Conservation (phyloP, 2,329 filamentous ascomycete genomes). For the Monilinia aucupariae region DNA sequence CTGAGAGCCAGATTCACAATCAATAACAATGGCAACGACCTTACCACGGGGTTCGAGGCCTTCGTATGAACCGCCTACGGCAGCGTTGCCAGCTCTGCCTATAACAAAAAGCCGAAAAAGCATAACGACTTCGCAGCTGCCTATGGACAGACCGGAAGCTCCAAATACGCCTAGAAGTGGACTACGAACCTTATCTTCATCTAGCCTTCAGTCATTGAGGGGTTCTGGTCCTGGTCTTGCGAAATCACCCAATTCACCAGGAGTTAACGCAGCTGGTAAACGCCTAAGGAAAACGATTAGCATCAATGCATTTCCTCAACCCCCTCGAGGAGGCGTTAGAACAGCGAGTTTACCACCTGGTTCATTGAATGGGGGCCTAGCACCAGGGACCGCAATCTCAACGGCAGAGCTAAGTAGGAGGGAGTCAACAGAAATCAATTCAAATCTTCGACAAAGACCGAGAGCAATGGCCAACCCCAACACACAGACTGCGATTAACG, state of each 20-base stretch:
- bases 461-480: slow-evolving; percentile 34
- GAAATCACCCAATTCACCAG: slow-evolving; percentile 50
- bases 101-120: slow-evolving; percentile 67
- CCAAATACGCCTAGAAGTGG: slow-evolving; percentile 48
- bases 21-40: slow-evolving; percentile 36
- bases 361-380: slow-evolving; percentile 48
- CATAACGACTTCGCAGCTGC: slow-evolving; percentile 45
- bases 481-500: slow-evolving; percentile 34
- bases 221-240: slow-evolving; percentile 45
- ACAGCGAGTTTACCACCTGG: slow-evolving; percentile 57
- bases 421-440: slow-evolving; percentile 28
- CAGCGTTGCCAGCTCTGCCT: slow-evolving; percentile 69
- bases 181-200: slow-evolving; percentile 55
- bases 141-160: slow-evolving; percentile 25
- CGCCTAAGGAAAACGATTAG: slow-evolving; percentile 81
- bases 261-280: slow-evolving; percentile 56
- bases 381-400: slow-evolving; percentile 19
- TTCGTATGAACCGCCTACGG: slow-evolving; percentile 64
- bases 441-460: slow-evolving; percentile 29
- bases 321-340: slow-evolving; percentile 62
- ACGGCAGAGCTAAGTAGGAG: slow-evolving; percentile 26
- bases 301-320: slow-evolving; percentile 90
- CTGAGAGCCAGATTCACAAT: slow-evolving; percentile 6
- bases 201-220: slow-evolving; percentile 45
- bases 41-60: slow-evolving; percentile 52